Evolutionary conservation across 345 rosid species (phyloP), one percentile per base, ranked within the genome.

Genomic region (Geranium brycei): DNA sequence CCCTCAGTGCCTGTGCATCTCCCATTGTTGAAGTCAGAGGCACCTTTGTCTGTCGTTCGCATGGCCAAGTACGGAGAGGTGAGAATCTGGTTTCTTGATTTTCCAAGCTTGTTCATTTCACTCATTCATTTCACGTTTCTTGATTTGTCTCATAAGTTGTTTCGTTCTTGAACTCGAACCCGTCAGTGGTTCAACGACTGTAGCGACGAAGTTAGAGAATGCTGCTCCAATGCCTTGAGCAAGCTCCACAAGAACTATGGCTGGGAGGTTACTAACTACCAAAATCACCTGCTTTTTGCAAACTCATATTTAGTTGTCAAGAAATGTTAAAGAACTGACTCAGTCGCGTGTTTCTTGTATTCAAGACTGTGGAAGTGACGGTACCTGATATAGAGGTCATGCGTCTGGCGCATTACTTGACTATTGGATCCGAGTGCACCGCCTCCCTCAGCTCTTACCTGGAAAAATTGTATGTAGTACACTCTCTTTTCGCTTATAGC

Each of bases 321-420:
- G 28, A 23, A 23, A 23, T 23, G 28, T 23, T 23, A 23, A 23
- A 2, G 28, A 23, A 23, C 28, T 23, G 28, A 23, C 28, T 23
- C 28, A 23, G 28, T 35, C 41, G 41, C 10, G 41, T 3, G 14
- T 17, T 64, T 66, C 3, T 66, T 57, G 40, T 71, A 28, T 66
- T 56, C 16, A 51, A 84, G 95, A 78, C 77, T 30, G 71, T 81
- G 63, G 83, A 85, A 69, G 88, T 87, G 63, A 82, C 87, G 0
- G 73, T 87, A 78, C 95, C 95, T 13, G 90, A 81, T 12, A 83
- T 87, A 68, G 90, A 87, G 68, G 76, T 73, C 19, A 87, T 87
- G 95, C 78, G 90, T 8, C 73, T 87, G n/a, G 95, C 95, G 16
- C 95, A 87, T 70, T 87, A 87, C 57, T 0, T 70, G 60, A 87